Conservation (phyloP, 129 eudicot genomes). For the Flaveria robusta region DNA sequence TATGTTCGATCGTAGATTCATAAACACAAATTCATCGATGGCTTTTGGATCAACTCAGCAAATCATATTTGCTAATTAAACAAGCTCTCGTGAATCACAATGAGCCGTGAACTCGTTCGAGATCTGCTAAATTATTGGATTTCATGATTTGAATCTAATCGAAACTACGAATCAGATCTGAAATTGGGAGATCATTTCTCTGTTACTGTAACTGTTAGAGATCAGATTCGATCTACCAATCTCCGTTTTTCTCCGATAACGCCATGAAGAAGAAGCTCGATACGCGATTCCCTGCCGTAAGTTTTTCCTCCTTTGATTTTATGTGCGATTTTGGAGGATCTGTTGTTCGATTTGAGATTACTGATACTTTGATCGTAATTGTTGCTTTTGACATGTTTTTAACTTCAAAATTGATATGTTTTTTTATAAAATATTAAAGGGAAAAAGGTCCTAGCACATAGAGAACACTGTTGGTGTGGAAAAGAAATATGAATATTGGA, state of each 20-base stretch:
- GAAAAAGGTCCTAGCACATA: too few species aligned
- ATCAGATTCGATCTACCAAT: too few species aligned
- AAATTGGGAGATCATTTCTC: not conserved
- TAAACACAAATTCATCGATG: too few species aligned
- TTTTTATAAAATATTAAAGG: too few species aligned
- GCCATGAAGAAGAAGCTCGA: conserved; percentile 71
- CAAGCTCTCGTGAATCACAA: too few species aligned
- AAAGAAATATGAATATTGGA: too few species aligned
- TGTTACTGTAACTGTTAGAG: not conserved
- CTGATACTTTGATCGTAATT: not conserved
- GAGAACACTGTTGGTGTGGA: too few species aligned
- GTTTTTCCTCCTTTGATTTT: conserved; percentile 10
- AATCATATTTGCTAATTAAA: not conserved
- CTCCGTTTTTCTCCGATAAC: not conserved
- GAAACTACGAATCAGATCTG: conserved; percentile 18
- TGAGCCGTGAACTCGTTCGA: not conserved
- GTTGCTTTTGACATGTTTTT: not conserved
- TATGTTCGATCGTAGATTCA: too few species aligned
- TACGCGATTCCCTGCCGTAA: conserved; percentile 68
- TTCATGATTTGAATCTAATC: conserved; percentile 4
- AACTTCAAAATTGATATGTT: too few species aligned
- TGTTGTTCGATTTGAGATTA: not conserved
- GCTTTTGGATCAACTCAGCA: too few species aligned
- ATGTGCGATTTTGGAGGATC: conserved; percentile 3
- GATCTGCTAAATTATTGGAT: conserved; percentile 10